Evolutionary conservation across 2,329 filamentous ascomycete species (phyloP), one percentile per base, ranked within the genome.

Genomic region (Stagonosporopsis rhizophila): DNA sequence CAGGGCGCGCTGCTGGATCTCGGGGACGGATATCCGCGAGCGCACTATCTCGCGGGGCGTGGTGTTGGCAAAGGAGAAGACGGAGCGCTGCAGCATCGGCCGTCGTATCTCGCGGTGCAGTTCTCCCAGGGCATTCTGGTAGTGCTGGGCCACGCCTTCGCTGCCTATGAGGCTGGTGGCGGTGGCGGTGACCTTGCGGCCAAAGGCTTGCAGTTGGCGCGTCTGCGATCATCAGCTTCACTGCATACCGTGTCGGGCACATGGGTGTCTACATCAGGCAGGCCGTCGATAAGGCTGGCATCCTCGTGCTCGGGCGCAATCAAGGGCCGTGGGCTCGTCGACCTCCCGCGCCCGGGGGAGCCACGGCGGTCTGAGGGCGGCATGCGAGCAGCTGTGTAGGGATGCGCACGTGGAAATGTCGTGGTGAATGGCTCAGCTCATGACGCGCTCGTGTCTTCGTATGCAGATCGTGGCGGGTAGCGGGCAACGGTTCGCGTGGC

Each of bases 1-100:
- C 52, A 98, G 80, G 44, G 95, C 95, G 64, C 95, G 90, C 68
- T 96, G 93, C 77, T 96, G 92, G 67, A 98, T 98, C 80, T 99
- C 95, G 64, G 87, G 83, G 19, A 91, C 90, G 38, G 92, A 97
- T 68, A 99, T 87, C 72, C 90, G 94, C 58, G 91, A 94, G 66
- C 95, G 91, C 66, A 98, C 91, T 48, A 99, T 83, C 72, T 99
- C 94, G 64, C 92, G 91, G n/a, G 95, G 95, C 2, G 91, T 92
- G 11, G 93, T 94, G 77, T 89, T 89, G 48, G 94, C 89, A 78
- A 98, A 89, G 59, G 92, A 90, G 76, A 98, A 96, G 74, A 99
- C 89, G 74, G 89, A 91, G 70, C 92, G 88, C 79, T 98, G 95
- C 39, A 96, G 84, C 54, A 84, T 85, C 5, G 95, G 95, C 49